phyloP scores from a whole-genome alignment of 1,284 basidiomycete genomes.

The Cutaneotrichosporon mucoides region DNA sequence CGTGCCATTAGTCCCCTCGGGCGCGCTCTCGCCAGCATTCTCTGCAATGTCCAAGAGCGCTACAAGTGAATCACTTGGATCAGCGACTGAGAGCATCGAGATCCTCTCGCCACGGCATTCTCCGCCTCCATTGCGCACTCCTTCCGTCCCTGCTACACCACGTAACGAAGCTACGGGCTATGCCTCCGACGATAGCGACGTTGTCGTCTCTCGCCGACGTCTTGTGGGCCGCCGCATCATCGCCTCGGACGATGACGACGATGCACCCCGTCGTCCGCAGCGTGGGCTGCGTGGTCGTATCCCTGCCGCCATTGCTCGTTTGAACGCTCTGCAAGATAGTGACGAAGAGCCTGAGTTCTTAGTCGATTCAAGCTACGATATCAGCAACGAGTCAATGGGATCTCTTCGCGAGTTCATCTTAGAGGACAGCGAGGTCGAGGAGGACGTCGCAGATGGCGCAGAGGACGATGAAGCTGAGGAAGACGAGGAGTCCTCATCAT shows the following conservation, averaged over 20 bases:
- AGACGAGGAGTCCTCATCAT: background rate
- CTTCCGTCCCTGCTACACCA: constrained; percentile 3
- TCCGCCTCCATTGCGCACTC: background rate
- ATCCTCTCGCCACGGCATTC: background rate
- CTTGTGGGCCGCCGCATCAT: background rate
- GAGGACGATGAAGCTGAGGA: constrained; percentile 9
- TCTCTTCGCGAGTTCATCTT: constrained; percentile 4
- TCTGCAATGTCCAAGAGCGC: background rate
- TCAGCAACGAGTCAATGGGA: constrained; percentile 3
- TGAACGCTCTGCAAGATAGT: constrained; percentile 3
- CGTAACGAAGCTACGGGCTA: constrained; percentile 2
- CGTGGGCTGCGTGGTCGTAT: background rate
- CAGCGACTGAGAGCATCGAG: background rate
- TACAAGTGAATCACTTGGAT: background rate
- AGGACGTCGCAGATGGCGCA: background rate
- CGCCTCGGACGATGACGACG: constrained; percentile 11
- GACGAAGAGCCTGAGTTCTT: constrained; percentile 3
- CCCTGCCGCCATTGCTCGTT: constrained; percentile 2
- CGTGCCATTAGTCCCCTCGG: background rate
- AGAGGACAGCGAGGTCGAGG: constrained; percentile 1
- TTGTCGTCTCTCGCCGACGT: background rate
- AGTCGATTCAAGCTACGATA: constrained; percentile 2
- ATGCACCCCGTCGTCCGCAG: background rate
- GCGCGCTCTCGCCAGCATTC: background rate
- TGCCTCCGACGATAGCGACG: constrained; percentile 7